Conservation (phyloP, 352 stramenopile species). For the Globisporangium megalacanthum region DNA sequence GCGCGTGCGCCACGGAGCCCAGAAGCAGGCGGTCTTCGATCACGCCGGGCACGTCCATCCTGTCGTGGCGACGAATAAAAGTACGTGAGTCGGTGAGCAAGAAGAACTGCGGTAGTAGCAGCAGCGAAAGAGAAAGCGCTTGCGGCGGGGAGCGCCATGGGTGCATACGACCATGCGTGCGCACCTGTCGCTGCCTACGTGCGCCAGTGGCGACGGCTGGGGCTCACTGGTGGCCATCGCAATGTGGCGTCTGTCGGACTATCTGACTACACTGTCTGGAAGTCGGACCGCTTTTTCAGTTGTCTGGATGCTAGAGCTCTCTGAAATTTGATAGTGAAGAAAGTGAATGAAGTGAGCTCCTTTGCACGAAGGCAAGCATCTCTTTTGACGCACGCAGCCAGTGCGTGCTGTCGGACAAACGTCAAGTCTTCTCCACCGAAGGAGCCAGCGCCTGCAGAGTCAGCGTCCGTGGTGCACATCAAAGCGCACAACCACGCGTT, state of each 20-base stretch:
- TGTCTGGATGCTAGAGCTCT: too few relatives aligned
- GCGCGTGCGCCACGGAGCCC: slow-evolving; percentile 52
- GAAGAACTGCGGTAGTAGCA: background rate
- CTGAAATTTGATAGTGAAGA: too few relatives aligned
- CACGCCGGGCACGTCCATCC: slow-evolving; percentile 59
- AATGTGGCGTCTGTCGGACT: slow-evolving; percentile 1
- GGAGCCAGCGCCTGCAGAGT: too few relatives aligned
- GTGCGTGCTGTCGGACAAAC: too few relatives aligned
- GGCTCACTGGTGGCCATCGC: background rate
- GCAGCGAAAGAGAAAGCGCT: background rate
- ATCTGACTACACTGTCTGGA: slow-evolving; percentile 1
- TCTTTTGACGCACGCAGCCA: too few relatives aligned
- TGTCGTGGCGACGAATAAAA: slow-evolving; percentile 7
- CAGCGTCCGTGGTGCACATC: too few relatives aligned
- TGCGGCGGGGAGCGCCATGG: background rate
- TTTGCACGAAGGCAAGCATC: too few relatives aligned
- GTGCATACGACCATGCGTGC: background rate
- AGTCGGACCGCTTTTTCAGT: too few relatives aligned
- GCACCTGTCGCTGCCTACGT: background rate
- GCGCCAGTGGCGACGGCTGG: background rate
- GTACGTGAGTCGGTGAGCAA: background rate
- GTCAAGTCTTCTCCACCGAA: too few relatives aligned
- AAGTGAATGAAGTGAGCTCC: too few relatives aligned
- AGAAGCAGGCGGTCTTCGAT: slow-evolving; percentile 49
- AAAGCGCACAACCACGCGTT: too few relatives aligned